Base-by-base conservation (phyloP, 495 filamentous ascomycete genomes). In the Massariosphaeria phaeospora region DNA sequence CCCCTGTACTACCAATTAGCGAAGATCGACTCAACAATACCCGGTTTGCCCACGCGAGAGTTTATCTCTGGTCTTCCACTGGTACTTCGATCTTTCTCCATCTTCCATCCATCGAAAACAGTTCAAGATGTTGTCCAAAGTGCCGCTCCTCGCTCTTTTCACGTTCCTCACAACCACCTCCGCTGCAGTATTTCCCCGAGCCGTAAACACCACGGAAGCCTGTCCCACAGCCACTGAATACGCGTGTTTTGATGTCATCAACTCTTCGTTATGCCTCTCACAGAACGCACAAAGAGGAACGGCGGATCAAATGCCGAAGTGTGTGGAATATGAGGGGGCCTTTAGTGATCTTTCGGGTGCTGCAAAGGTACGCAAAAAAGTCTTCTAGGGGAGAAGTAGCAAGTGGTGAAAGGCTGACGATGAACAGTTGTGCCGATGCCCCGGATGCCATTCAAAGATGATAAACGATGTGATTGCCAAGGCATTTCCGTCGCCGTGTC, bases 221-320 rank as follows among this genome's bases (percentile, higher is more conserved):
- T 70, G 68, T 59, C 65, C 68, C 12, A 67, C 66, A 33, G 46
- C 59, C 44, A 40, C 38, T 12, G 64, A 70, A 23, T 54, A 63
- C 41, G 68, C 68, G 0, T 70, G 68, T 40, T 44, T 64, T 13
- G 66, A 70, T 55, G 51, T 70, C 2, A 70, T 70, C 13, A 69
- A 69, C 61, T 59, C 56, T 2, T 66, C 62, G 45, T 66, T 68
- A 43, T 70, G 68, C 39, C 50, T 70, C 27, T 66, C 62, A 51
- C 64, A 69, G 35, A 3, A 65, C 18, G 43, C 18, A 0, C 20
- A 46, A 17, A 39, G 50, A 7, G 34, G 63, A 15, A 65, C 66
- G 0, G 62, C 54, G 35, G 66, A 61, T 8, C 49, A 52, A 5
- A 4, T 70, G 47, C 45, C 60, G 0, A 66, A 66, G 36, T 70